A percentile compares a stretch with the other conserved stretches of the same genome.
Evolutionary conservation across 805 yeast genomes (phyloP).

Genomic region (Suhomyces sp.): DNA sequence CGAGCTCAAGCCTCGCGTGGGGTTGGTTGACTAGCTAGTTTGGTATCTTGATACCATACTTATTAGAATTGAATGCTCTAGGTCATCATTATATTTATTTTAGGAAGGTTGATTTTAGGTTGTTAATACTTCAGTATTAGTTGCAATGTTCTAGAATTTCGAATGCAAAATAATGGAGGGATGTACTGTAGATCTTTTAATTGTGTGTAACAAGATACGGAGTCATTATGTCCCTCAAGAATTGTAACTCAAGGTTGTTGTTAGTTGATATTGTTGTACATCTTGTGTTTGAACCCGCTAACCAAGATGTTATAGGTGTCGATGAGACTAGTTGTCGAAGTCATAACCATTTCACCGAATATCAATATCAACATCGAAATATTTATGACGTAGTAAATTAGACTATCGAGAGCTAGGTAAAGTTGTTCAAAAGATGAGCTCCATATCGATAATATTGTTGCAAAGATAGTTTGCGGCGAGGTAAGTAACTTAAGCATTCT

Average conservation of each 20-base stretch:
- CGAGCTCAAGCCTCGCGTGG: not conserved
- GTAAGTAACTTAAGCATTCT: not conserved
- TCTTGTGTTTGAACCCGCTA: slow-evolving; percentile 13
- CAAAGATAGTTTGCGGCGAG: slow-evolving; percentile 6
- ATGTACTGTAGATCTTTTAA: not conserved
- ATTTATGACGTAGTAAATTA: slow-evolving; percentile 13
- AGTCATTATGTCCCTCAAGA: not conserved
- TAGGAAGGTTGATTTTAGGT: not conserved
- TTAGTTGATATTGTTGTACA: slow-evolving; percentile 16
- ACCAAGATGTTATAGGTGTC: slow-evolving; percentile 14
- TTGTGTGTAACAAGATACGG: not conserved
- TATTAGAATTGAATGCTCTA: not conserved
- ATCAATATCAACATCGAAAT: slow-evolving; percentile 11
- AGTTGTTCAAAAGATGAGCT: slow-evolving; percentile 6
- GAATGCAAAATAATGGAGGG: not conserved
- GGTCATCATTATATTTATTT: not conserved
- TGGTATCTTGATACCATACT: not conserved
- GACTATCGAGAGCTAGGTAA: slow-evolving; percentile 9
- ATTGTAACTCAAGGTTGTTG: not conserved
- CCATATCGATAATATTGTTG: slow-evolving; percentile 5
- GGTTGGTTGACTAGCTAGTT: not conserved
- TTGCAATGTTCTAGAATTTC: not conserved
- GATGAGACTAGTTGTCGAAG: slow-evolving; percentile 9
- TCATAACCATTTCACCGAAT: slow-evolving; percentile 9
- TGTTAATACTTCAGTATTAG: not conserved